Conservation (phyloP, 495 filamentous ascomycete genomes). For the Daldinia childiae region DNA sequence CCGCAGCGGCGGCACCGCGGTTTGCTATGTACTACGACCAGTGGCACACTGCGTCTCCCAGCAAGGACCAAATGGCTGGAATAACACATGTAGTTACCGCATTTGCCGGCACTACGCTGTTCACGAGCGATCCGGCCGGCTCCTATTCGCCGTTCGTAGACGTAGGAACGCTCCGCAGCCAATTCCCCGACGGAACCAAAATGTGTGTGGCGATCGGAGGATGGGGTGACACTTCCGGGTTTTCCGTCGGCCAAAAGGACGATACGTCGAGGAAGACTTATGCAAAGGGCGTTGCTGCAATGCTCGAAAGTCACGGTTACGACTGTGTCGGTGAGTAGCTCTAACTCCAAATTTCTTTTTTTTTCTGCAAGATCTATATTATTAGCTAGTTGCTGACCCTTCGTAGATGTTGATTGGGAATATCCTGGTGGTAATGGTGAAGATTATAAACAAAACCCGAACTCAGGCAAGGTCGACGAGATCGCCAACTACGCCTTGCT, state of each 20-base stretch:
- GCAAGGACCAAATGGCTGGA: slow-evolving; percentile 45
- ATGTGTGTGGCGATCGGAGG: slow-evolving; percentile 72
- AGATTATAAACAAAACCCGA: slow-evolving; percentile 67
- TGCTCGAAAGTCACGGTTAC: slow-evolving; percentile 62
- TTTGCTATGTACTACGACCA: slow-evolving; percentile 49
- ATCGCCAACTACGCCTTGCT: slow-evolving; percentile 68
- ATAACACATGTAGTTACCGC: slow-evolving; percentile 68
- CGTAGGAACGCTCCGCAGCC: slow-evolving; percentile 56
- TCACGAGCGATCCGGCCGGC: slow-evolving; percentile 57
- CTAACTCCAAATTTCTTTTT: background rate
- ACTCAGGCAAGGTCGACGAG: slow-evolving; percentile 64
- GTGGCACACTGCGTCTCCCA: slow-evolving; percentile 48
- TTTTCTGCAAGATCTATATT: background rate
- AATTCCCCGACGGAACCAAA: slow-evolving; percentile 63
- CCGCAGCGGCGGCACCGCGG: slow-evolving; percentile 28
- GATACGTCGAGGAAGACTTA: slow-evolving; percentile 61
- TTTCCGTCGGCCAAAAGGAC: slow-evolving; percentile 61
- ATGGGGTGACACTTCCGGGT: slow-evolving; percentile 69
- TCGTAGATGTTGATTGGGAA: slow-evolving; percentile 70
- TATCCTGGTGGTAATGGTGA: slow-evolving; percentile 72
- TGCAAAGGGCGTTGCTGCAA: slow-evolving; percentile 65
- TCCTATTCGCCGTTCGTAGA: slow-evolving; percentile 62
- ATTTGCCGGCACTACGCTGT: slow-evolving; percentile 63
- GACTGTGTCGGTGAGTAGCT: slow-evolving; percentile 60
- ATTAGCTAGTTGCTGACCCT: slow-evolving; percentile 6